A percentile compares a stretch with the other conserved stretches of the same genome.
These are phyloP conservation scores for Suhomyces terraborum DNA, from an alignment of 1,139 yeast genomes.

Conservation along the genomic window DNA sequence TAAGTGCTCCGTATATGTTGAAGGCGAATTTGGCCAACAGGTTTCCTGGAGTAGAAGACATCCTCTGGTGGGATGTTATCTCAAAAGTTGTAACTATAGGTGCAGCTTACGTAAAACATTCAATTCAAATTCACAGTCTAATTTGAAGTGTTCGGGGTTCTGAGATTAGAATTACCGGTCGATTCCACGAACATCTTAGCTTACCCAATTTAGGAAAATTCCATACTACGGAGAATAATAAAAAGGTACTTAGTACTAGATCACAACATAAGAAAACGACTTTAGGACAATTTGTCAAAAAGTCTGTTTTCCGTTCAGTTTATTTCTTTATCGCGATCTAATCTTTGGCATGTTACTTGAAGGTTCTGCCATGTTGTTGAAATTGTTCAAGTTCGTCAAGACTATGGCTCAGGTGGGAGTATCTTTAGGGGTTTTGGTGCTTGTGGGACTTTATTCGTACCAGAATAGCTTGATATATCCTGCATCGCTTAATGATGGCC, in stretches of 20 bases:
- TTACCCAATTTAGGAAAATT: no score
- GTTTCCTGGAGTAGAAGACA: constrained; percentile 15
- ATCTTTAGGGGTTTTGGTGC: constrained; percentile 40
- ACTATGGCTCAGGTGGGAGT: constrained; percentile 30
- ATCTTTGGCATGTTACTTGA: constrained; percentile 10
- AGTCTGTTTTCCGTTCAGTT: no score
- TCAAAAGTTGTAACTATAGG: background rate
- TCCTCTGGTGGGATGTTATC: background rate
- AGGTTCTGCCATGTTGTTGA: constrained; percentile 12
- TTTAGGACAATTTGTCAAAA: no score
- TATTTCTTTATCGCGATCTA: no score
- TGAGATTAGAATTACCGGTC: no score
- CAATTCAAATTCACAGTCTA: background rate
- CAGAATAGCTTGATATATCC: constrained; percentile 82
- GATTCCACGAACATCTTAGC: no score
- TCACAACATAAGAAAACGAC: no score
- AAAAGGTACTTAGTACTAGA: no score
- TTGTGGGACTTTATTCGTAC: constrained; percentile 61
- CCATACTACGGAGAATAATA: no score
- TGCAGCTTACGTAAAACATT: background rate
- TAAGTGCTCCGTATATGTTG: constrained; percentile 35
- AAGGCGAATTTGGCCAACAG: constrained; percentile 37
- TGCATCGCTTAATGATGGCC: constrained; percentile 74
- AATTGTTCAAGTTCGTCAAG: constrained; percentile 16
- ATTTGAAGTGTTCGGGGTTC: no score